phyloP scores from a whole-genome alignment of 208 protist species.

The Crithidia fasciculata region DNA sequence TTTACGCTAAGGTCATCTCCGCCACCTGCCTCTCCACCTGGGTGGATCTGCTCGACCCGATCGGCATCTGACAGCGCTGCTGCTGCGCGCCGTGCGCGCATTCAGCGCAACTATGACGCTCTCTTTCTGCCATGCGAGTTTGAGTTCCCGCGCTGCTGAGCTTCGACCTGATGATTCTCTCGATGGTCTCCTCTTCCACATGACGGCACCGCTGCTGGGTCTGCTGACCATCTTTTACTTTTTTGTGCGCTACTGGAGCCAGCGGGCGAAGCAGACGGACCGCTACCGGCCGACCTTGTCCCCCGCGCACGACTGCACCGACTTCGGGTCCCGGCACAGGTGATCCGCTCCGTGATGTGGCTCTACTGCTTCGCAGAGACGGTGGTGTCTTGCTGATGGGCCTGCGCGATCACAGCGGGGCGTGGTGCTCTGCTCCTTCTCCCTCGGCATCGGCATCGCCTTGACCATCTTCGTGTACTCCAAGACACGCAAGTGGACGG shows the following conservation, averaged over 20 bases:
- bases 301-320: slow-evolving; percentile 69
- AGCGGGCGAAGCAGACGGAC: slow-evolving; percentile 74
- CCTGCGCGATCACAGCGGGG: slow-evolving; percentile 57
- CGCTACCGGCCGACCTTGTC: slow-evolving; percentile 60
- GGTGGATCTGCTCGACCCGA: slow-evolving; percentile 68
- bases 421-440: slow-evolving; percentile 58
- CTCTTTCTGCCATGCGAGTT: slow-evolving; percentile 68
- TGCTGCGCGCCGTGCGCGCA: slow-evolving; percentile 48
- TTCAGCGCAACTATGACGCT: slow-evolving; percentile 81
- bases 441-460: slow-evolving; percentile 41
- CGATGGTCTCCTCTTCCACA: slow-evolving; percentile 87
- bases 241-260: slow-evolving; percentile 68
- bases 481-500: slow-evolving; percentile 56
- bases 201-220: slow-evolving; percentile 77
- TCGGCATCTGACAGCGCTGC: slow-evolving; percentile 53
- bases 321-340: slow-evolving; percentile 72
- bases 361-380: slow-evolving; percentile 69
- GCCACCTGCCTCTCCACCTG: slow-evolving; percentile 65
- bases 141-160: slow-evolving; percentile 63
- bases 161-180: slow-evolving; percentile 78
- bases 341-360: slow-evolving; percentile 69
- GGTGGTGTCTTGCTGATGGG: slow-evolving; percentile 68
- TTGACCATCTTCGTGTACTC: slow-evolving; percentile 54
- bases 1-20: slow-evolving; percentile 82
- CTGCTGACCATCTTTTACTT: slow-evolving; percentile 75